Base-by-base conservation (phyloP, 2,329 filamentous ascomycete genomes). In the Fusarium sororula region DNA sequence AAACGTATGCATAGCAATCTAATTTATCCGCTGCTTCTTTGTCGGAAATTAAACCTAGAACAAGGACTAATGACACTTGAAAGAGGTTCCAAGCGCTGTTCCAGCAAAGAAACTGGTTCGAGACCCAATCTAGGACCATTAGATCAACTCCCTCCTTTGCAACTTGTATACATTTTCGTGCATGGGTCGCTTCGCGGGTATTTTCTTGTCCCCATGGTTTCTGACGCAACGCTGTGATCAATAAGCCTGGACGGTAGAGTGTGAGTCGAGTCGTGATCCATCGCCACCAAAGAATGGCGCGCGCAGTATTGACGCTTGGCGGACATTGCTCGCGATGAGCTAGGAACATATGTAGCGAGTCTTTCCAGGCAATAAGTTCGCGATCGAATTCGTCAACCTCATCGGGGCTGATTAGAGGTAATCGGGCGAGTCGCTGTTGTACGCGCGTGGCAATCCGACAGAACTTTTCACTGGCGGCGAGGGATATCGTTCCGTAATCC, bases 71-170 rank as follows among this genome's bases (percentile, higher is more conserved):
- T 24, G 48, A 24, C 8, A 51, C 48, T 3, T 51, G 48, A 14
- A 51, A 51, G 1, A 51, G 17, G 11, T 35, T 51, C 48, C 48
- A 51, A 8, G 48, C 48, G 17, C 48, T 51, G 2, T 51, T 51
- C 48, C 48, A 51, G 12, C 48, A 51, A 7, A 51, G 12, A 8
- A 51, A 51, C 17, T 51, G 48, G 30, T 51, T 51, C 4, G 48
- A 24, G 4, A 6, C 48, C 48, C 48, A 51, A 24, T 24, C 48
- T 4, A 24, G 0, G 0, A 17, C 4, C 8, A 51, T 5, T 5
- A 51, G 12, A 3, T 51, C 22, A 11, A 51, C 8, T 14, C 48
- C 48, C 1, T 51, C 48, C 3, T 51, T 51, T 1, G 48, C 48
- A 7, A 51, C 4, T 12, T 51, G 48, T 1, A 35, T 35, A 24